These are phyloP conservation scores for Saussurea involucrata DNA, from an alignment of 129 eudicot species.

Conservation along the genomic window DNA sequence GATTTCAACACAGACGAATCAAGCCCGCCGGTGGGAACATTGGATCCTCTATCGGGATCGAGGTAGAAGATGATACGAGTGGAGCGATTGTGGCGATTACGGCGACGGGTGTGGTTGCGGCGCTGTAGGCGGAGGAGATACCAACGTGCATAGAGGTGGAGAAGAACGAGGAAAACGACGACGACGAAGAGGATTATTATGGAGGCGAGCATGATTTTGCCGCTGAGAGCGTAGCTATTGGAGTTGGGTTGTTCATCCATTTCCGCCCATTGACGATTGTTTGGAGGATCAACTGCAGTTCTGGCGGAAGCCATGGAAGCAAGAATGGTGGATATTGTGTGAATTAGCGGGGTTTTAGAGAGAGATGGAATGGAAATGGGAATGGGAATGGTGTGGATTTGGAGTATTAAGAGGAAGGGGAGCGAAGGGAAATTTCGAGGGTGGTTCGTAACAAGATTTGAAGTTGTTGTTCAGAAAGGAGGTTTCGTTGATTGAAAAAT, in stretches of 20 bases:
- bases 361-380: background rate
- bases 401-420: background rate
- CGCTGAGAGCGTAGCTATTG: slow-evolving; percentile 60
- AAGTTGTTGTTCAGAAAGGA: slow-evolving; percentile 14
- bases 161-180: slow-evolving; percentile 48
- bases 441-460: slow-evolving; percentile 13
- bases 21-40: slow-evolving; percentile 35
- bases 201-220: slow-evolving; percentile 80
- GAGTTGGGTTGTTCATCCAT: background rate
- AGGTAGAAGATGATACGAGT: slow-evolving; percentile 50
- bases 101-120: slow-evolving; percentile 39
- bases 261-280: background rate
- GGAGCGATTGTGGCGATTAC: slow-evolving; percentile 36
- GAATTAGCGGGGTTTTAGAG: background rate
- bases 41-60: slow-evolving; percentile 18
- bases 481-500: slow-evolving; percentile 22
- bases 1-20: slow-evolving; percentile 38
- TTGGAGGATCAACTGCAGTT: background rate
- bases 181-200: slow-evolving; percentile 58
- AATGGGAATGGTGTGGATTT: background rate
- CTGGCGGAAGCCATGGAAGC: background rate
- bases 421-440: slow-evolving; percentile 22
- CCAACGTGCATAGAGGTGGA: slow-evolving; percentile 82
- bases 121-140: slow-evolving; percentile 56
- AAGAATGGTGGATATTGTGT: background rate